Percentiles rank a stretch among this genome's conserved stretches.
Evolutionary conservation across 2,329 filamentous ascomycete genomes (phyloP).

Genomic region (Monilinia polystroma): DNA sequence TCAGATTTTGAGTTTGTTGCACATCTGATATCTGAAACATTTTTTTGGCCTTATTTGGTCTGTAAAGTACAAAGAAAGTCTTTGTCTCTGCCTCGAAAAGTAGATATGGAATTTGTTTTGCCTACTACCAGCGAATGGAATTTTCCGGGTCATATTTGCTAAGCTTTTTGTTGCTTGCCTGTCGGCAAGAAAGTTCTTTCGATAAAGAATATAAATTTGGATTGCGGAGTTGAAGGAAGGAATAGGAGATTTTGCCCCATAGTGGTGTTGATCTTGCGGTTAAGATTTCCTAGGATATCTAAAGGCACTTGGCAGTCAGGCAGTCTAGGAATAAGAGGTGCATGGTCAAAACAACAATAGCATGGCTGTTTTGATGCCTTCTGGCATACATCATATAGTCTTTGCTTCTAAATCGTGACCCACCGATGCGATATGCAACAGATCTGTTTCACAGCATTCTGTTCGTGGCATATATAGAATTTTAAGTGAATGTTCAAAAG

Average conservation of each 20-base stretch:
- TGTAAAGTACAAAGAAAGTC: background rate
- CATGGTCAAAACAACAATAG: background rate
- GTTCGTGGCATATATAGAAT: too few relatives aligned
- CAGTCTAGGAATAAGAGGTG: background rate
- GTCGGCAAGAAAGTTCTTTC: conserved; percentile 12
- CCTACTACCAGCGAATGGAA: background rate
- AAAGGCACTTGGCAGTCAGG: background rate
- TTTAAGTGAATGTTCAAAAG: too few relatives aligned
- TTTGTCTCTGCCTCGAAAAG: background rate
- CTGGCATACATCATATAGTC: background rate
- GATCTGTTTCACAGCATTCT: background rate
- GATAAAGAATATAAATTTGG: background rate
- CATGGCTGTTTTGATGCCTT: too few relatives aligned
- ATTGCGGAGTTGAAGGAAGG: background rate
- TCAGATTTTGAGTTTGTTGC: conserved; percentile 2
- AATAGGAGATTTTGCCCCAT: background rate
- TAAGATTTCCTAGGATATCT: background rate
- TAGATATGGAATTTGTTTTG: background rate
- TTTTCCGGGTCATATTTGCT: background rate
- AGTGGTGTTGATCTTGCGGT: background rate
- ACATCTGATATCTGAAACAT: conserved; percentile 22
- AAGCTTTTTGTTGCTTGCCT: background rate
- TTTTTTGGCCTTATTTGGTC: background rate
- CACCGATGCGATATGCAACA: background rate
- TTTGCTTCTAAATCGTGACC: background rate